Percentiles rank a stretch among this genome's conserved stretches.
These are phyloP conservation scores for Lactuca saligna DNA, from an alignment of 129 eudicot genomes.

Conservation along the genomic window DNA sequence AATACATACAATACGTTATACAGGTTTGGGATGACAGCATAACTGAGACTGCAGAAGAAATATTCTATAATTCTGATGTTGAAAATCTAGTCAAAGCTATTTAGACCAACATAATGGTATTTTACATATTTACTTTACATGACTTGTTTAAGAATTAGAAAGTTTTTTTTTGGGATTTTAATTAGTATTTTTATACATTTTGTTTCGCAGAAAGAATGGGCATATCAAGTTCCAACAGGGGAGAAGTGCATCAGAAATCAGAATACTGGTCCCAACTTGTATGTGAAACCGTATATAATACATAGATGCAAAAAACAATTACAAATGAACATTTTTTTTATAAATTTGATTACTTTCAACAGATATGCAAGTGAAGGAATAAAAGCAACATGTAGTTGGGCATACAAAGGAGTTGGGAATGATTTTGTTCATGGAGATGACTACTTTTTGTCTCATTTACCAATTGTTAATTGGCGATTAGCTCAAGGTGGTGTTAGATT, in stretches of 20 bases:
- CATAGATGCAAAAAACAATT: not conserved
- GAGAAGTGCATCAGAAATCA: conserved; percentile 54
- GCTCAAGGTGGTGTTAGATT: too few relatives aligned
- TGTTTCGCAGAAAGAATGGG: conserved; percentile 61
- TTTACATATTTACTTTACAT: too few relatives aligned
- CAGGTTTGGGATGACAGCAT: too few relatives aligned
- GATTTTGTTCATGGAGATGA: conserved; percentile 57
- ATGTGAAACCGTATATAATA: conserved; percentile 19
- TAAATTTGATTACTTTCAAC: conserved; percentile 9
- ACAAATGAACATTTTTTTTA: not conserved
- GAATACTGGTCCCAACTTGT: conserved; percentile 74
- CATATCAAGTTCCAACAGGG: conserved; percentile 62
- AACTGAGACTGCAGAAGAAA: too few relatives aligned
- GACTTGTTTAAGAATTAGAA: not conserved
- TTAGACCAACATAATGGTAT: conserved; percentile 74
- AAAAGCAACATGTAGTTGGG: conserved; percentile 89
- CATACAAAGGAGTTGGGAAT: conserved; percentile 70
- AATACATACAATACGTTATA: too few relatives aligned
- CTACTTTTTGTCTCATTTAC: conserved; percentile 64
- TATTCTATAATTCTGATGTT: too few relatives aligned
- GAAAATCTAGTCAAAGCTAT: too few relatives aligned
- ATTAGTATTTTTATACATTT: not conserved
- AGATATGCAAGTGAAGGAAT: conserved; percentile 95
- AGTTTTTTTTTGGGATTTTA: not conserved
- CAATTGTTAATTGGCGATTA: conserved; percentile 52